Evolutionary conservation across 306 rosid species (phyloP), one percentile per base, ranked within the genome.

Genomic region (Mimosa bimucronata): DNA sequence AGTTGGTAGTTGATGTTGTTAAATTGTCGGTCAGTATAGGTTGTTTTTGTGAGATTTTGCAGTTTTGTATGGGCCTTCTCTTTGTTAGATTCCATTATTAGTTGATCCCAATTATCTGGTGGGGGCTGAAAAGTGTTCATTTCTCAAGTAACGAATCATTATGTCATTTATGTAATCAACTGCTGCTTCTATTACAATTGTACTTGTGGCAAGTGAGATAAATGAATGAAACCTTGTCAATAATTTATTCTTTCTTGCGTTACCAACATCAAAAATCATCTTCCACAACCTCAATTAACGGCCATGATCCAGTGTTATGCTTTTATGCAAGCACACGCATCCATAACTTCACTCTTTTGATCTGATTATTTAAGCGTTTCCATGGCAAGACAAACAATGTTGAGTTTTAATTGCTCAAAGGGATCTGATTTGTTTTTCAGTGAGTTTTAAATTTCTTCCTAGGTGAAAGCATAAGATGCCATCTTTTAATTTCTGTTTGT

Each of bases 11-110:
- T 79, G 16, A 66, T 75, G 77, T 26, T 78, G 48, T 80, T 84
- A 26, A 21, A 81, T 79, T 65, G 61, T 80, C 30, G 76, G 38
- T 34, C 73, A 45, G 38, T 34, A 82, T 85, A 78, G 88, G 53
- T 87, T 84, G 86, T 79, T 84, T 42, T 83, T 84, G 86, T 83
- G 86, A 87, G 79, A 85, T 88, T 86, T 89, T 84, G 74, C 66
- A 23, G 76, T 66, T 80, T 61, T 67, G 79, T 82, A 12, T 76
- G 80, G 74, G 69, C 84, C 78, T 23, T 19, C 75, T 83, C 64
- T 83, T 78, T 69, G 75, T 86, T 83, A 73, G 80, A 68, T 68
- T 77, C 45, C 65, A 81, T 70, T 84, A 82, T 91, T 55, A 34
- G 38, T 86, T 84, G 81, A 79, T 71, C 73, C 86, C 76, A 88